A percentile compares a stretch with the other conserved stretches of the same genome.
phyloP scores from a whole-genome alignment of 2,329 filamentous ascomycete genomes.

The Aspergillus pseudoglaucus region DNA sequence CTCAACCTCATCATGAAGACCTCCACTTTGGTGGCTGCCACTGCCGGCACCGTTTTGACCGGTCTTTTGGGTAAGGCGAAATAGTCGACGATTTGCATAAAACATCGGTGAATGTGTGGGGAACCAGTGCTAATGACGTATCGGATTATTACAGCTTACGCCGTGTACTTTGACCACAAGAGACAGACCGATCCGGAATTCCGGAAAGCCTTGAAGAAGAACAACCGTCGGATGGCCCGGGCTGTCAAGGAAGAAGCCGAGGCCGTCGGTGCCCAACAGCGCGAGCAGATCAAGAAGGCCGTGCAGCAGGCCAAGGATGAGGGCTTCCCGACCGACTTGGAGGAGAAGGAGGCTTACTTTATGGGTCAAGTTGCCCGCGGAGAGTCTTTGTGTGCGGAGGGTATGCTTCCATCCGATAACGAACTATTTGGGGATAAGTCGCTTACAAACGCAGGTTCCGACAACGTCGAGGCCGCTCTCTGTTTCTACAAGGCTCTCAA shows the following conservation, averaged over 20 bases:
- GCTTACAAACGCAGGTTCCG: conserved; percentile 24
- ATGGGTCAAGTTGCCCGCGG: conserved; percentile 90
- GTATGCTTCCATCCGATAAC: conserved; percentile 46
- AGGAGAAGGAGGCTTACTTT: conserved; percentile 94
- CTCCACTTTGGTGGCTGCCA: conserved; percentile 53
- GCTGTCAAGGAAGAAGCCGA: conserved; percentile 44
- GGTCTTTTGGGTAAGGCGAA: conserved; percentile 46
- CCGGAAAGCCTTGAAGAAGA: conserved; percentile 50
- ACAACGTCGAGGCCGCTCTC: conserved; percentile 71
- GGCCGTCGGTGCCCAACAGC: conserved; percentile 42
- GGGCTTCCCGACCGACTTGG: conserved; percentile 82
- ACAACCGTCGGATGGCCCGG: conserved; percentile 42
- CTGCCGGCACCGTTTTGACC: conserved; percentile 53
- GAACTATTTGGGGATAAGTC: conserved; percentile 5
- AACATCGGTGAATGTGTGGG: neutral
- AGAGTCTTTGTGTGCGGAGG: conserved; percentile 74
- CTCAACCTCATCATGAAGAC: conserved; percentile 43
- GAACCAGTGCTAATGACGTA: conserved; percentile 5
- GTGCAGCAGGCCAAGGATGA: conserved; percentile 81
- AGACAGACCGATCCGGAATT: conserved; percentile 59
- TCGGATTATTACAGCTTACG: conserved; percentile 46
- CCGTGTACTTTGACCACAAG: conserved; percentile 61
- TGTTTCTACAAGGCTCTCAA: conserved; percentile 98
- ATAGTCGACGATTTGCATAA: conserved; percentile 2
- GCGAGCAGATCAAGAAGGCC: conserved; percentile 63